These are phyloP conservation scores for Tilletia walkeri DNA, from an alignment of 1,284 basidiomycete species.

Conservation along the genomic window DNA sequence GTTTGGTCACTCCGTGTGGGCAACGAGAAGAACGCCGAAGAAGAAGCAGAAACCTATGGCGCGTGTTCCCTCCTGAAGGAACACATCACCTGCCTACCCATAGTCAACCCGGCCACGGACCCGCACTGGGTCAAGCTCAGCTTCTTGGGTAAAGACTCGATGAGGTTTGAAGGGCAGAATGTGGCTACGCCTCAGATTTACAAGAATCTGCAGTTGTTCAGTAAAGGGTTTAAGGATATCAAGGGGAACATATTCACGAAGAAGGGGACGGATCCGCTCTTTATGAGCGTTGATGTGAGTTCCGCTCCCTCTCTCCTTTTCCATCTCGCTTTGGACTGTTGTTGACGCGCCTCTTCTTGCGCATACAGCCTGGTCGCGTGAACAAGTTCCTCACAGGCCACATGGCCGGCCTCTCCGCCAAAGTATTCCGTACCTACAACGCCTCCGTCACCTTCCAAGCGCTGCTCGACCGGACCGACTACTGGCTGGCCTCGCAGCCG, in stretches of 20 bases:
- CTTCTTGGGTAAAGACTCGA: constrained; percentile 55
- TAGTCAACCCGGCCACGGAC: constrained; percentile 20
- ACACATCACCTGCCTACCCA: constrained; percentile 47
- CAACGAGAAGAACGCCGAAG: constrained; percentile 56
- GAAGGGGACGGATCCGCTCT: constrained; percentile 80
- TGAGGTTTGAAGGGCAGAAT: constrained; percentile 54
- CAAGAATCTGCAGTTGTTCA: constrained; percentile 53
- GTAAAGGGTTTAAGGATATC: constrained; percentile 44
- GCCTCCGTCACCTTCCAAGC: constrained; percentile 55
- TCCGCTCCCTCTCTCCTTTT: background rate
- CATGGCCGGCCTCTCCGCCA: constrained; percentile 53
- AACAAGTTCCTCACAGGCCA: constrained; percentile 51
- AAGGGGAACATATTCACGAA: constrained; percentile 75
- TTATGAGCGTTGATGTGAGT: constrained; percentile 59
- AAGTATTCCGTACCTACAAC: constrained; percentile 56
- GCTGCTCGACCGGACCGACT: constrained; percentile 51
- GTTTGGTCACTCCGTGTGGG: constrained; percentile 55
- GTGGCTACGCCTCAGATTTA: constrained; percentile 45
- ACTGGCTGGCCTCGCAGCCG: constrained; percentile 45
- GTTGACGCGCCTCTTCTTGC: background rate
- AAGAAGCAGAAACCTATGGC: constrained; percentile 55
- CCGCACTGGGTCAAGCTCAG: constrained; percentile 49
- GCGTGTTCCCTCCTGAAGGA: constrained; percentile 54
- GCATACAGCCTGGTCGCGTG: constrained; percentile 34
- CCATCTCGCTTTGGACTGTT: background rate